Evolutionary conservation across 1,284 basidiomycete genomes (phyloP).

Genomic region (Athelia psychrophila): DNA sequence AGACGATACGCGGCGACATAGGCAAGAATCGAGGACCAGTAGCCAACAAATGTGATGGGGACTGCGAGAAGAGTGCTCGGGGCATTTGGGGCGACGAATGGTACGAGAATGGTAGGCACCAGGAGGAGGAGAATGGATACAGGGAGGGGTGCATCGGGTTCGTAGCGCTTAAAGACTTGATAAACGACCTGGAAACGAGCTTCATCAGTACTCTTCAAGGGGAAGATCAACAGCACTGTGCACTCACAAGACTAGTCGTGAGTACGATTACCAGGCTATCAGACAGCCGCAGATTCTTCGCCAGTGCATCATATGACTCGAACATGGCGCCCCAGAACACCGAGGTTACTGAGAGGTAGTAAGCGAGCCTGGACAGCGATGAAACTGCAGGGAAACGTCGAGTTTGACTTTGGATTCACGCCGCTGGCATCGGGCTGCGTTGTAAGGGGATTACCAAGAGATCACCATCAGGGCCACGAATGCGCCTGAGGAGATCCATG

Average conservation of each 20-base stretch:
- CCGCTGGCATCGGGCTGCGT: too few relatives aligned
- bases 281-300: not conserved
- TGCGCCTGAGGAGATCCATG: too few relatives aligned
- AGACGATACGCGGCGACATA: slow-evolving; percentile 17
- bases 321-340: not conserved
- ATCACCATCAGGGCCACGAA: too few relatives aligned
- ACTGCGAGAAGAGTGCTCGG: not conserved
- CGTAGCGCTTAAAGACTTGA: slow-evolving; percentile 1
- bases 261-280: not conserved
- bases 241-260: not conserved
- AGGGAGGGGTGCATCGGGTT: not conserved
- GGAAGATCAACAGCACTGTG: not conserved
- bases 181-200: not conserved
- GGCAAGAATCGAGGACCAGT: not conserved
- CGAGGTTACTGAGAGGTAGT: too few relatives aligned
- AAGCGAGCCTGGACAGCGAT: too few relatives aligned
- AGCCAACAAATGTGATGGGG: not conserved
- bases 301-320: not conserved
- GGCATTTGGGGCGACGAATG: not conserved
- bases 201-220: not conserved
- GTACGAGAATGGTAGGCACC: not conserved
- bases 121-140: not conserved
- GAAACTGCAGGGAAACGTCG: too few relatives aligned
- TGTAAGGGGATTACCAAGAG: too few relatives aligned
- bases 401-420: too few relatives aligned